phyloP scores from a whole-genome alignment of 352 stramenopile genomes.

The Aphanomyces astaci region DNA sequence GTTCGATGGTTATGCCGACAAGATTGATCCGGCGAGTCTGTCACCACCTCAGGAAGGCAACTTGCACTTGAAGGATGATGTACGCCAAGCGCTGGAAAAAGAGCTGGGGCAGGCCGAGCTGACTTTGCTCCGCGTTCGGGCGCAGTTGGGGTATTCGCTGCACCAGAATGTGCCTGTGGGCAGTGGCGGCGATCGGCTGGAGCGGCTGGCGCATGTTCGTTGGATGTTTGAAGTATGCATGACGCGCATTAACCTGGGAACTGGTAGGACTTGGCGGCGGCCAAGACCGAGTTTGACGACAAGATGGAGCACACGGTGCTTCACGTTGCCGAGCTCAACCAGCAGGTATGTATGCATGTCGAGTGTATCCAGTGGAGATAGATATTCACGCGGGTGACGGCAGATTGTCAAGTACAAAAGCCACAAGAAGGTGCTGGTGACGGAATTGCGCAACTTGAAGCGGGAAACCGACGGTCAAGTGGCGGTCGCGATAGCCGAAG shows the following conservation, averaged over 20 bases:
- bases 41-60: slow-evolving; percentile 42
- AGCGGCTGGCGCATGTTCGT: slow-evolving; percentile 56
- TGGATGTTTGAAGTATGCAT: not conserved
- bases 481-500: slow-evolving; percentile 74
- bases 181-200: slow-evolving; percentile 40
- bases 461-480: slow-evolving; percentile 67
- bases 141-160: slow-evolving; percentile 65
- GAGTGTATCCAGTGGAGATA: not conserved
- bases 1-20: slow-evolving; percentile 35
- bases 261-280: slow-evolving; percentile 57
- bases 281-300: slow-evolving; percentile 67
- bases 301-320: slow-evolving; percentile 44
- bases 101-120: slow-evolving; percentile 69
- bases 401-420: slow-evolving; percentile 56
- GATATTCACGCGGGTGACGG: not conserved
- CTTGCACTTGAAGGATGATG: slow-evolving; percentile 26
- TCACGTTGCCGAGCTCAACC: slow-evolving; percentile 47
- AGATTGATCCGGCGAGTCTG: too few relatives aligned
- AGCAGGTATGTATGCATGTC: slow-evolving; percentile 32
- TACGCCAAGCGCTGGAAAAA: slow-evolving; percentile 38
- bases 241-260: too few relatives aligned
- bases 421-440: slow-evolving; percentile 69
- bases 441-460: slow-evolving; percentile 70
- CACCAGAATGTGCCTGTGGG: slow-evolving; percentile 51
- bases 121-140: slow-evolving; percentile 53